These are phyloP conservation scores for Caryopteris hybrid DNA, from an alignment of 305 asterid genomes.

Conservation along the genomic window DNA sequence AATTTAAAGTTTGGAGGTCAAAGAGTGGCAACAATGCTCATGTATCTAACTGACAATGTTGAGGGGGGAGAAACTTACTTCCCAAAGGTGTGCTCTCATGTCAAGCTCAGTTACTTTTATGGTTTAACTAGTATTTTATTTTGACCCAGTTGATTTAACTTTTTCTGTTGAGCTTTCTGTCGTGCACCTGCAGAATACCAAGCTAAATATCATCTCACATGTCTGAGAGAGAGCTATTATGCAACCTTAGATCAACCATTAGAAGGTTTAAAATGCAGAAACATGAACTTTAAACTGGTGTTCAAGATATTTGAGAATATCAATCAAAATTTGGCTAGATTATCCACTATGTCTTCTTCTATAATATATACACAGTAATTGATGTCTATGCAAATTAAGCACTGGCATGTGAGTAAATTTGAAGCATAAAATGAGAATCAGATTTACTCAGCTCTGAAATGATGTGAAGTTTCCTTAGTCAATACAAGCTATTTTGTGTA, in stretches of 20 bases:
- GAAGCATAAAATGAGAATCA: background rate
- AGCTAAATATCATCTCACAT: constrained; percentile 1
- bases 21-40: constrained; percentile 88
- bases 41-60: constrained; percentile 78
- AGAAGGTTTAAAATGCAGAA: background rate
- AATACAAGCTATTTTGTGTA: background rate
- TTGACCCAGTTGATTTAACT: background rate
- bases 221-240: background rate
- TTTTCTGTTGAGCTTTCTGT: background rate
- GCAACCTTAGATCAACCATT: background rate
- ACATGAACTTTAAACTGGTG: background rate
- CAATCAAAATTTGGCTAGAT: background rate
- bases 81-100: constrained; percentile 54
- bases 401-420: background rate
- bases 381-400: background rate
- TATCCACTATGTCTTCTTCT: background rate
- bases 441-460: background rate
- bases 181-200: background rate
- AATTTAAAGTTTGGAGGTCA: constrained; percentile 86
- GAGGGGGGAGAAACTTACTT: constrained; percentile 95
- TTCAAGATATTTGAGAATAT: background rate
- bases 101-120: constrained; percentile 8
- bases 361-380: background rate
- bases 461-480: background rate
- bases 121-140: background rate